Percentiles rank a stretch among this genome's conserved stretches.
Conservation (phyloP, 2,329 filamentous ascomycete species). For the Elsinoe perseae region DNA sequence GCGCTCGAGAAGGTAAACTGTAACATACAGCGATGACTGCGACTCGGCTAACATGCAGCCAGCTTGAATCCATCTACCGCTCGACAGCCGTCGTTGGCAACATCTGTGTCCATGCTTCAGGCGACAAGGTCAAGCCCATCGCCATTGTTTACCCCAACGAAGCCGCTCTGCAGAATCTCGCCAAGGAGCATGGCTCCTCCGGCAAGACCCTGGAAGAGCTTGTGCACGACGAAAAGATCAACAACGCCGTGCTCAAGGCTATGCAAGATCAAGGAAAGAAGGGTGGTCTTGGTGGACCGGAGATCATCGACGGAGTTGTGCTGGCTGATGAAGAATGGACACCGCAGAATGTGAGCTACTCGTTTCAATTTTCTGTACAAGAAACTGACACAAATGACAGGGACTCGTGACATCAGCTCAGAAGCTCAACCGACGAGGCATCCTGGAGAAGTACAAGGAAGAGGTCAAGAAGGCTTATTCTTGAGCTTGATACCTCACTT, state of each 20-base stretch:
- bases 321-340: constrained; percentile 84
- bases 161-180: constrained; percentile 49
- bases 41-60: not conserved
- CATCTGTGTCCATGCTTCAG: constrained; percentile 77
- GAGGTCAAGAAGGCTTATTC: constrained; percentile 43
- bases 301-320: constrained; percentile 69
- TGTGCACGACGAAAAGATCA: constrained; percentile 59
- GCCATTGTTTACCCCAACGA: constrained; percentile 66
- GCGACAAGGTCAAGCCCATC: constrained; percentile 67
- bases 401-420: constrained; percentile 45
- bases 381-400: constrained; percentile 26
- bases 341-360: constrained; percentile 63
- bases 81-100: constrained; percentile 71
- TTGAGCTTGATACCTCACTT: constrained; percentile 12
- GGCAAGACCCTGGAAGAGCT: constrained; percentile 59
- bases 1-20: constrained; percentile 67
- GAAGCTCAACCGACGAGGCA: constrained; percentile 45
- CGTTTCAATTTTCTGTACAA: constrained; percentile 21
- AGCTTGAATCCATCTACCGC: constrained; percentile 86
- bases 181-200: constrained; percentile 51
- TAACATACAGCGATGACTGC: not conserved
- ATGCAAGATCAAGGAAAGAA: constrained; percentile 57
- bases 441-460: constrained; percentile 45
- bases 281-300: constrained; percentile 60
- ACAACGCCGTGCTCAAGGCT: constrained; percentile 59